Conservation (phyloP, 2,329 filamentous ascomycete genomes). For the Acrocalymma vagum region DNA sequence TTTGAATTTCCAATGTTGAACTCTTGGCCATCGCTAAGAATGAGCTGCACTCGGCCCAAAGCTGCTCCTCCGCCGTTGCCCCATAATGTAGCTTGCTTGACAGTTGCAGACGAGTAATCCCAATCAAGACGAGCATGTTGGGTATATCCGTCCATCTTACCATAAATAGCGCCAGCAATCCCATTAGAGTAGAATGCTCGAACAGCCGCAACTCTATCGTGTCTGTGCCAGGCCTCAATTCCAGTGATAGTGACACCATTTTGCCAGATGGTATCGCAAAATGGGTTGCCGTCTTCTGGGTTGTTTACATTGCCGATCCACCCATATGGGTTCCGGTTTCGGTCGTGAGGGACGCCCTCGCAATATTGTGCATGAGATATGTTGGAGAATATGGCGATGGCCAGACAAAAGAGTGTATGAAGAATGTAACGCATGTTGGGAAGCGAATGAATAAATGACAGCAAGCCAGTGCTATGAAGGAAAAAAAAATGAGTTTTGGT, state of each 20-base stretch:
- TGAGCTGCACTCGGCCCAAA: conserved; percentile 20
- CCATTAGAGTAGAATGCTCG: conserved; percentile 29
- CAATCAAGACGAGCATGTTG: conserved; percentile 21
- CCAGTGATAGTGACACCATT: conserved; percentile 22
- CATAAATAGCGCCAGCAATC: conserved; percentile 11
- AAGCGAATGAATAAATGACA: too few relatives aligned
- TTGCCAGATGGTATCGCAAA: conserved; percentile 22
- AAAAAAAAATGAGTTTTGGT: too few relatives aligned
- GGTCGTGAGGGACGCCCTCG: too few relatives aligned
- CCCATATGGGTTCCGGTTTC: too few relatives aligned
- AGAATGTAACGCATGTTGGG: too few relatives aligned
- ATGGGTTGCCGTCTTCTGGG: conserved; percentile 11
- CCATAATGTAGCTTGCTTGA: conserved; percentile 23
- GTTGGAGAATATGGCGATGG: too few relatives aligned
- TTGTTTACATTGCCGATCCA: too few relatives aligned
- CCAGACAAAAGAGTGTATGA: too few relatives aligned
- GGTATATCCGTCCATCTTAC: too few relatives aligned
- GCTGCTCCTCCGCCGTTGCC: conserved; percentile 19
- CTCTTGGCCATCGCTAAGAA: conserved; percentile 15
- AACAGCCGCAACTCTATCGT: conserved; percentile 15
- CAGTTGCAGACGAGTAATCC: conserved; percentile 18
- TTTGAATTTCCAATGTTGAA: conserved; percentile 25
- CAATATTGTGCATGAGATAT: too few relatives aligned
- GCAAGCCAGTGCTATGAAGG: too few relatives aligned
- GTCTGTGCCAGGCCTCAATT: conserved; percentile 19